These are phyloP conservation scores for Oryza nivara DNA, from an alignment of 176 grass and related monocot species.

Conservation along the genomic window DNA sequence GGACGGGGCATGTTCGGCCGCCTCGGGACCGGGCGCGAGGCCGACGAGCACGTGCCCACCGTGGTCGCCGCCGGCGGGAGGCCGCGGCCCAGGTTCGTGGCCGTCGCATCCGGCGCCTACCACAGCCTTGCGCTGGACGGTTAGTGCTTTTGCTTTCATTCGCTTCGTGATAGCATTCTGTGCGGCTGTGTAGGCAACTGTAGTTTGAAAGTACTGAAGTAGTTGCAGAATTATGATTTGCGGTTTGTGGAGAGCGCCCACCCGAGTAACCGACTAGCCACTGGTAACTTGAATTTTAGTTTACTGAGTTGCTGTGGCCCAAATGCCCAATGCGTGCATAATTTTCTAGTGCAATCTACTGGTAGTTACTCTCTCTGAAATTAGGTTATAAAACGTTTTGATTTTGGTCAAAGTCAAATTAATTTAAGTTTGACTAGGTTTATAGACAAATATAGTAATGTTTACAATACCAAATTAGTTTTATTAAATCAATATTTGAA, in stretches of 20 bases:
- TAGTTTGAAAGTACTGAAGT: neutral
- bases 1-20: constrained; percentile 85
- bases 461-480: too few species aligned
- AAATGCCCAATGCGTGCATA: neutral
- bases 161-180: neutral
- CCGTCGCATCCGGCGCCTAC: constrained; percentile 76
- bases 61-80: neutral
- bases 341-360: neutral
- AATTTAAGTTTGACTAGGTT: too few species aligned
- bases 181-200: neutral
- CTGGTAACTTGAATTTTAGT: neutral
- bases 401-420: too few species aligned
- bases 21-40: constrained; percentile 74
- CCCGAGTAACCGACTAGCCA: neutral
- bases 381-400: too few species aligned
- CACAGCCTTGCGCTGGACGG: constrained; percentile 89
- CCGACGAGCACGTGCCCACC: constrained; percentile 68
- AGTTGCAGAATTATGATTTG: neutral
- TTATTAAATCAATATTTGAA: too few species aligned
- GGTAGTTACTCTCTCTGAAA: neutral
- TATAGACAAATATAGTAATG: too few species aligned
- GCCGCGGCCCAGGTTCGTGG: constrained; percentile 55
- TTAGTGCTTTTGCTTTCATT: constrained; percentile 24
- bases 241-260: neutral
- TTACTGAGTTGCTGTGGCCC: neutral